Conservation (phyloP, 305 asterid species). For the Fraxinus greggii region DNA sequence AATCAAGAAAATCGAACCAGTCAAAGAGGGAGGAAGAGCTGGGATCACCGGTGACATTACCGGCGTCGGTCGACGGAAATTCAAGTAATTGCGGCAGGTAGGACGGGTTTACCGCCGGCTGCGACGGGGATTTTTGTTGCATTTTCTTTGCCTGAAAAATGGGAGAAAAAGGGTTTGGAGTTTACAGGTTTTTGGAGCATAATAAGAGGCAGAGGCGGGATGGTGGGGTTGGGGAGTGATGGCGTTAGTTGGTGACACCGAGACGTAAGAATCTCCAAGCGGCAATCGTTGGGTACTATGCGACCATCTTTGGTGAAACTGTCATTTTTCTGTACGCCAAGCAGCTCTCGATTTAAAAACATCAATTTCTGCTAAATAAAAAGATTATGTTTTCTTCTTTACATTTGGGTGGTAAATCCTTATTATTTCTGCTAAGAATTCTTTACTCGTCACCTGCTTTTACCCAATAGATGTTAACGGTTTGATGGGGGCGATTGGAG, state of each 20-base stretch:
- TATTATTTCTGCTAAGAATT: no score
- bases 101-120: constrained; percentile 17
- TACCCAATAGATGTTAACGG: background rate
- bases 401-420: no score
- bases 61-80: constrained; percentile 21
- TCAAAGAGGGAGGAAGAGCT: constrained; percentile 57
- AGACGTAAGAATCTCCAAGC: constrained; percentile 22
- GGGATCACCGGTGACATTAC: constrained; percentile 35
- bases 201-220: constrained; percentile 10
- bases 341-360: no score
- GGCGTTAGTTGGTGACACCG: constrained; percentile 53
- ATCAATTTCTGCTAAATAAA: background rate
- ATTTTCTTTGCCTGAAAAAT: constrained; percentile 18
- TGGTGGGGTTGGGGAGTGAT: constrained; percentile 24
- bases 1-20: constrained; percentile 81
- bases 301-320: background rate
- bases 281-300: constrained; percentile 2
- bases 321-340: no score
- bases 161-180: background rate
- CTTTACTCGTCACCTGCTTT: no score
- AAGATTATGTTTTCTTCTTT: no score
- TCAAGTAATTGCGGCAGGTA: constrained; percentile 25
- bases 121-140: constrained; percentile 22
- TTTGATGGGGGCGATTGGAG: background rate
- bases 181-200: constrained; percentile 10